phyloP scores from a whole-genome alignment of 352 stramenopile species.

The Phytophthora rubi region DNA sequence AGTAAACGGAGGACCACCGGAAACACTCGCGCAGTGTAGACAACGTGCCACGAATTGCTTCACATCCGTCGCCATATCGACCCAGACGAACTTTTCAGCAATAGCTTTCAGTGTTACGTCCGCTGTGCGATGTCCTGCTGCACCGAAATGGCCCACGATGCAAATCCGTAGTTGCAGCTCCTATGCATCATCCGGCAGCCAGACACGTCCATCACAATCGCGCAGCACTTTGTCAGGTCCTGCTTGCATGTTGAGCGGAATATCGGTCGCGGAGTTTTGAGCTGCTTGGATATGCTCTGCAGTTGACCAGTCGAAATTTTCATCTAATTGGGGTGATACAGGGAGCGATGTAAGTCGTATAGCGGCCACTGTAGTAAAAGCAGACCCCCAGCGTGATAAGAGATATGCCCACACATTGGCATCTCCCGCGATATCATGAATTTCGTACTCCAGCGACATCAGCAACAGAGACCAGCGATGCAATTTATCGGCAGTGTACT shows the following conservation, averaged over 20 bases:
- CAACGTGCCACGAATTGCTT: slow-evolving; percentile 17
- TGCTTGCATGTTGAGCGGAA: not conserved
- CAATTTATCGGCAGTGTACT: slow-evolving; percentile 18
- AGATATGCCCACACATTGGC: slow-evolving; percentile 18
- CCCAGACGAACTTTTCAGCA: slow-evolving; percentile 20
- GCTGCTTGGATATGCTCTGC: not conserved
- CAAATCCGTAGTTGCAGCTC: slow-evolving; percentile 29
- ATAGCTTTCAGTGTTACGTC: slow-evolving; percentile 19
- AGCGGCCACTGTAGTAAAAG: not conserved
- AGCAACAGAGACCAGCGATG: slow-evolving; percentile 21
- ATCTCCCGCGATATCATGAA: slow-evolving; percentile 17
- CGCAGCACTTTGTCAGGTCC: not conserved
- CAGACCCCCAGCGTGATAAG: slow-evolving; percentile 5
- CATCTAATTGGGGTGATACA: not conserved
- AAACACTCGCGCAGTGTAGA: slow-evolving; percentile 21
- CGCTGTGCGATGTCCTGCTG: slow-evolving; percentile 26
- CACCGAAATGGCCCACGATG: slow-evolving; percentile 32
- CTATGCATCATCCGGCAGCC: slow-evolving; percentile 2
- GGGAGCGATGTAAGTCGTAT: not conserved
- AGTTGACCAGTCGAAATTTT: not conserved
- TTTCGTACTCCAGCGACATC: slow-evolving; percentile 12
- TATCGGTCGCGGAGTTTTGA: no score
- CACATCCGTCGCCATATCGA: slow-evolving; percentile 13
- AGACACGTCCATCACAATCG: not conserved
- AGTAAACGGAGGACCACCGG: not conserved